Evolutionary conservation across 2,329 filamentous ascomycete genomes (phyloP).

Genomic region (Blastomyces gilchristii): DNA sequence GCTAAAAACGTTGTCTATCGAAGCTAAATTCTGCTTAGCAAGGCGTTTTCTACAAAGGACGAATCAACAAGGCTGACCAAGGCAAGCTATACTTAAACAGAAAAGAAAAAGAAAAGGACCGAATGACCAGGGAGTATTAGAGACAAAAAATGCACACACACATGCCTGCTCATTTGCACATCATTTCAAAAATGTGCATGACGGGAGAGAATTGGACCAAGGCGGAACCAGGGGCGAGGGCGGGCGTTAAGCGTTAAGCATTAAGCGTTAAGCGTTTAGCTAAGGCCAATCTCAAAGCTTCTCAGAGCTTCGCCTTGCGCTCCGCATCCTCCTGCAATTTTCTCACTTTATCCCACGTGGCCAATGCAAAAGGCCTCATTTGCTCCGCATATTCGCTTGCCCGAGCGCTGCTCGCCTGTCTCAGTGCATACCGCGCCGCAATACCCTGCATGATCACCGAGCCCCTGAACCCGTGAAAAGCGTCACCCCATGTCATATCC

Average conservation of each 20-base stretch:
- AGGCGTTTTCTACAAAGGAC: neutral
- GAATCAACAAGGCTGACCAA: neutral
- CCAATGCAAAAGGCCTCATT: conserved; percentile 62
- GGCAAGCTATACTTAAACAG: neutral
- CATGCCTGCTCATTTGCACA: neutral
- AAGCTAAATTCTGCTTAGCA: neutral
- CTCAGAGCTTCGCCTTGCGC: conserved; percentile 38
- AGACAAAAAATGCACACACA: neutral
- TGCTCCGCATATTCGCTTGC: conserved; percentile 62
- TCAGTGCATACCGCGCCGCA: conserved; percentile 69
- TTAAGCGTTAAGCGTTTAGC: neutral
- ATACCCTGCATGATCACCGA: conserved; percentile 75
- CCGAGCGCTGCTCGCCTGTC: conserved; percentile 82
- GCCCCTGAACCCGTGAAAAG: conserved; percentile 51
- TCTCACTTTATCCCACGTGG: conserved; percentile 65
- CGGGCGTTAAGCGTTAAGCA: neutral
- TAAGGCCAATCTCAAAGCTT: conserved; percentile 32
- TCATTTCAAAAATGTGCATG: neutral
- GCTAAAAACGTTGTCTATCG: neutral
- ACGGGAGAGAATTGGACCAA: neutral
- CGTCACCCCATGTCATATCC: conserved; percentile 52
- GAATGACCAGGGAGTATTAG: neutral
- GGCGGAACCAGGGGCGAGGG: too few relatives aligned
- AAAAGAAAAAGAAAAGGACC: neutral
- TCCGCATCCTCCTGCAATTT: conserved; percentile 34